phyloP scores from a whole-genome alignment of 345 rosid genomes.

The Salix viminalis region DNA sequence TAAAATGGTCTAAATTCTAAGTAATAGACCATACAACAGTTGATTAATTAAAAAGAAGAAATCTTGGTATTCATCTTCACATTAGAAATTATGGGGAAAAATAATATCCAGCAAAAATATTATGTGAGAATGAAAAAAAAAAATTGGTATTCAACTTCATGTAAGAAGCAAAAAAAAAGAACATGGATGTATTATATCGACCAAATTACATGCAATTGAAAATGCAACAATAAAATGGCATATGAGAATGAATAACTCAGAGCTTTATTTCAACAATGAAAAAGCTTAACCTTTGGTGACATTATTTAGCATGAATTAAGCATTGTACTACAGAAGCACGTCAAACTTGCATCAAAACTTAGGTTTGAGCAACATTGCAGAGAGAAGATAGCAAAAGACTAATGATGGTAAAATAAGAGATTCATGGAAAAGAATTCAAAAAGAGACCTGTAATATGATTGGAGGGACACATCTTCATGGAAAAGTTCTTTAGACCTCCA shows the following conservation, averaged over 20 bases:
- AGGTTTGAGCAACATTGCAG: constrained; percentile 1
- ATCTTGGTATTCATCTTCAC: not conserved
- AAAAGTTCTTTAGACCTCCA: constrained; percentile 70
- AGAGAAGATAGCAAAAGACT: not conserved
- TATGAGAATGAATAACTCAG: not conserved
- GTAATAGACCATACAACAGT: not conserved
- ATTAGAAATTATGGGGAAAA: not conserved
- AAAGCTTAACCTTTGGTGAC: not conserved
- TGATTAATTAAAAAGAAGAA: not conserved
- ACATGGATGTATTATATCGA: not conserved
- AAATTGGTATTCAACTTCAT: not conserved
- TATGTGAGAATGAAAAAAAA: not conserved
- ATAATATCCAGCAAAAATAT: not conserved
- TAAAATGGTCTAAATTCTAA: not conserved
- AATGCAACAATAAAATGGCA: not conserved
- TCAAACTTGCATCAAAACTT: not conserved
- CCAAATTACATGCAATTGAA: not conserved
- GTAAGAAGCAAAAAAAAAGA: not conserved
- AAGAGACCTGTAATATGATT: constrained; percentile 73
- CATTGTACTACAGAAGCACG: not conserved
- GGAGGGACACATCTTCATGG: constrained; percentile 54
- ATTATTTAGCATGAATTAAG: not conserved
- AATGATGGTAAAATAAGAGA: not conserved
- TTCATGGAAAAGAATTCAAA: not conserved
- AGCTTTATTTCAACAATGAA: not conserved